Evolutionary conservation across 2,329 filamentous ascomycete genomes (phyloP), one percentile per base, ranked within the genome.

Genomic region (Boeremia lycopersici): DNA sequence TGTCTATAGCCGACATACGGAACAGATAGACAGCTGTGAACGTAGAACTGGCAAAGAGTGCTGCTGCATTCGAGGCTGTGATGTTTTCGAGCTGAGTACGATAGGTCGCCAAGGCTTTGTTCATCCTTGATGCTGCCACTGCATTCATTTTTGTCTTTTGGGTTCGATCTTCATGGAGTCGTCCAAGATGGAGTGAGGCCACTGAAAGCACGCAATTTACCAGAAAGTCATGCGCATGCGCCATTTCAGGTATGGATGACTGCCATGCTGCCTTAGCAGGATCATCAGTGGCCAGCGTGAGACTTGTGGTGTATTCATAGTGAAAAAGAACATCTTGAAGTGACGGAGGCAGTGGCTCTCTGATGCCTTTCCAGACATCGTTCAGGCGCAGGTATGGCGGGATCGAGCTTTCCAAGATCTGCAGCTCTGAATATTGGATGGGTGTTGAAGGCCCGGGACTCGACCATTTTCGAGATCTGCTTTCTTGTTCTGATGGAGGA

Each of bases 141-240:
- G 62, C 60, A 19, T 64, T 65, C 67, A 74, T 71, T 5, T 51
- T 60, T 25, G 17, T 60, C 51, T 62, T 67, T 10, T 61, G 62
- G 19, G 52, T 59, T 49, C 42, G 47, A 13, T 45, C 43, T 29
- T 68, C 63, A 46, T 78, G 72, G 4, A 78, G 58, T 28, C 75
- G 74, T 11, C 74, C 76, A 9, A 80, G 63, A 52, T 82, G 79
- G 25, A 81, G 68, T 2, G 78, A 78, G 11, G 79, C 74, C 12
- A 81, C 64, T 2, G 79, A 76, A 0, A 81, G 65, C 6, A 82
- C 71, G 36, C 76, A 76, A 55, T 80, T 77, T 8, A 81, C 63
- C 7, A 81, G 67, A 42, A 77, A 81, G 2, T 76, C 68, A 53
- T 79, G 75, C 1, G 71, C 68, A 10, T 75, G 72, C 7, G 78